Evolutionary conservation across 2,329 filamentous ascomycete genomes (phyloP), one percentile per base, ranked within the genome.

Genomic region (Curvularia lunata): DNA sequence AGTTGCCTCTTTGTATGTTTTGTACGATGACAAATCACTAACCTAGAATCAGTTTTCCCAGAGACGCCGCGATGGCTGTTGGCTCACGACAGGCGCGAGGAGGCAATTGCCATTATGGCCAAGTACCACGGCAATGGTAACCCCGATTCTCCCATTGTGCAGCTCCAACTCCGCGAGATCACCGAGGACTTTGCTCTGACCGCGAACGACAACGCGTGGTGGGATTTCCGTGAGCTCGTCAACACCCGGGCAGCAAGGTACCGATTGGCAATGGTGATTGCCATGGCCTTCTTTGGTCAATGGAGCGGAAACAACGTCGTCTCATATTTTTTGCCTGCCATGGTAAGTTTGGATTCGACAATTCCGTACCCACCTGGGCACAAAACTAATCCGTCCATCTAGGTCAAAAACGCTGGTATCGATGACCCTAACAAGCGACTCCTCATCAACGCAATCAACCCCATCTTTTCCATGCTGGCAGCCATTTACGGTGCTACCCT

Each of bases 31-130:
- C 19, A 41, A 30, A 23, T 7, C 6, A 19, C 48, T 56, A 16
- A 56, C 40, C 23, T 32, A 8, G 10, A n/a, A 40, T 34, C 57
- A 52, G 50, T 57, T 37, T 57, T 57, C 45, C 54, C 54, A 1
- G 54, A 57, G 41, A 57, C 54, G 16, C 54, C 54, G 19, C 54
- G 54, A 38, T 67, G 54, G 62, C 76, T 87, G 8, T 80, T 86
- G 27, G 78, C 80, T 48, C 80, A 84, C 34, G 83, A 84, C 46
- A 81, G 83, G 16, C 75, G 80, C 9, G 84, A 86, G 25, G 82
- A 88, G 65, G 86, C 85, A 0, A 78, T 83, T 41, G 75, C 79
- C 1, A 80, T 86, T n/a, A 78, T 90, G 53, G 81, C 83, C 7
- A 83, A 83, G 59, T 85, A 87, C 63, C 86, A 86, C 63, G 79